phyloP scores from a whole-genome alignment of 192 early-diverging fungal species.

The Podila horticola region DNA sequence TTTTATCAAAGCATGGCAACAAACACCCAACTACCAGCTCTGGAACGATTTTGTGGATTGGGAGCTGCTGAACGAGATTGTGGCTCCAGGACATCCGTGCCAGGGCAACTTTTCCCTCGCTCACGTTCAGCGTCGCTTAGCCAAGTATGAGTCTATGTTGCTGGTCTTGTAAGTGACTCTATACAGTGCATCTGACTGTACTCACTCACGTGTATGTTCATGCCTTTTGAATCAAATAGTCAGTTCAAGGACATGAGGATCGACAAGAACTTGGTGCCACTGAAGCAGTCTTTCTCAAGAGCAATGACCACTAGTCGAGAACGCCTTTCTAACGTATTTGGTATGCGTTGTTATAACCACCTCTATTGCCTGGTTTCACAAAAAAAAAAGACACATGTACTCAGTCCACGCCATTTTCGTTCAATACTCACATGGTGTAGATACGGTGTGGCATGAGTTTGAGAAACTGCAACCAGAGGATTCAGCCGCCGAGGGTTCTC shows the following conservation, averaged over 20 bases:
- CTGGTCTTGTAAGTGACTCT: neutral
- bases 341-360: neutral
- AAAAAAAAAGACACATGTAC: neutral
- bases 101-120: constrained; percentile 62
- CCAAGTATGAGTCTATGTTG: constrained; percentile 54
- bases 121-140: constrained; percentile 59
- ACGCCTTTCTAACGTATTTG: constrained; percentile 56
- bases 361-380: neutral
- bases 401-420: neutral
- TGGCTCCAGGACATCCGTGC: constrained; percentile 64
- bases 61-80: constrained; percentile 64
- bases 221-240: constrained; percentile 13
- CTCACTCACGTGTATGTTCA: neutral
- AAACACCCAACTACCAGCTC: constrained; percentile 71
- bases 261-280: constrained; percentile 56
- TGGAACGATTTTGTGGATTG: constrained; percentile 72
- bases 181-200: neutral
- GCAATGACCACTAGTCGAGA: constrained; percentile 57
- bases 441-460: constrained; percentile 49
- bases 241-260: constrained; percentile 61
- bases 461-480: constrained; percentile 50
- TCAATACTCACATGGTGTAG: neutral
- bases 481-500: neutral
- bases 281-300: constrained; percentile 58
- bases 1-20: constrained; percentile 75